Conservation (phyloP, 768 basidiomycete genomes). For the Amanita pallidorosea region DNA sequence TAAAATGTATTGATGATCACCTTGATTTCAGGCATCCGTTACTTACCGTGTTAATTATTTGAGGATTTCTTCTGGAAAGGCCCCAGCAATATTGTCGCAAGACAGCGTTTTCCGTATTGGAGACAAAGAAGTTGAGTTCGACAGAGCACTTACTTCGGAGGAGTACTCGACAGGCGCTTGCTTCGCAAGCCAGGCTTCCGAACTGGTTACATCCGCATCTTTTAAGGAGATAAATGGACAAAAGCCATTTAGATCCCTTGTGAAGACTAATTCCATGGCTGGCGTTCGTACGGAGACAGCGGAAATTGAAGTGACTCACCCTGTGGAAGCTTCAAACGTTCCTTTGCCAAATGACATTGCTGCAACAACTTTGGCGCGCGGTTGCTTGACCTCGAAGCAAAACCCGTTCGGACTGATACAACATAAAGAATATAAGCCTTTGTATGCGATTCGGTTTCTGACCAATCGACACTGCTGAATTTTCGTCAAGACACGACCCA, state of each 20-base stretch:
- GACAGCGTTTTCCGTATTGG: constrained; percentile 28
- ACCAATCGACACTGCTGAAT: background rate
- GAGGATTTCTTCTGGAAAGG: constrained; percentile 44
- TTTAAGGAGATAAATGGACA: background rate
- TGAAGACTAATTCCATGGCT: background rate
- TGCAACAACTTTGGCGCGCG: constrained; percentile 35
- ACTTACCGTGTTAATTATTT: background rate
- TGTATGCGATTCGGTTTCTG: background rate
- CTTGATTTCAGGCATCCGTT: background rate
- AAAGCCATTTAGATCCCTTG: background rate
- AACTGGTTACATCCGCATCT: background rate
- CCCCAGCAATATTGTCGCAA: constrained; percentile 27
- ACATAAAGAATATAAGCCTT: background rate
- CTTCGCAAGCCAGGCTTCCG: constrained; percentile 25
- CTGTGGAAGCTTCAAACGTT: constrained; percentile 29
- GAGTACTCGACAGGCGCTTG: constrained; percentile 60
- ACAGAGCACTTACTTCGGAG: constrained; percentile 38
- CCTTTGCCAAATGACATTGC: constrained; percentile 2
- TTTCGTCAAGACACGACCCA: constrained; percentile 58
- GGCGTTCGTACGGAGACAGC: constrained; percentile 39
- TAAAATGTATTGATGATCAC: constrained; percentile 37
- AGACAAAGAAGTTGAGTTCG: constrained; percentile 57
- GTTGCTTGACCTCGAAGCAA: background rate
- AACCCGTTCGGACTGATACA: background rate
- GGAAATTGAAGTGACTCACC: constrained; percentile 50